phyloP scores from a whole-genome alignment of 2,329 filamentous ascomycete species.

The Delphinella strobiligena region DNA sequence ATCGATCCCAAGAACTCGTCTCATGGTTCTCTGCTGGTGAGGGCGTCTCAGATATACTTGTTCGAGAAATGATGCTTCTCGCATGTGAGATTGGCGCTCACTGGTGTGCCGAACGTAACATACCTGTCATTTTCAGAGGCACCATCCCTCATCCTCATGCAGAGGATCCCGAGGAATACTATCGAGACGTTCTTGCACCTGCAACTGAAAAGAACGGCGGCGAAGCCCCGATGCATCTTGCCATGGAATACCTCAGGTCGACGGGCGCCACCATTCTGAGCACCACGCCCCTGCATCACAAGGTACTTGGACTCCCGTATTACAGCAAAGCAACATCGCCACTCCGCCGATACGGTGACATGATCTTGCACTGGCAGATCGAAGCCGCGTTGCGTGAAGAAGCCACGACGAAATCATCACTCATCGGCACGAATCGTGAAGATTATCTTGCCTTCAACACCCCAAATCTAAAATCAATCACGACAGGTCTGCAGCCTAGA shows the following conservation, averaged over 20 bases:
- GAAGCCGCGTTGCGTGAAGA: conserved; percentile 49
- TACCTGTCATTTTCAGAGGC: conserved; percentile 40
- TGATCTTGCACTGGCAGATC: conserved; percentile 53
- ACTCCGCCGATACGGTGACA: conserved; percentile 47
- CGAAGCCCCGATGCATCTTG: conserved; percentile 23
- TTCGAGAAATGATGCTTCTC: conserved; percentile 43
- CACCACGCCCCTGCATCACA: conserved; percentile 37
- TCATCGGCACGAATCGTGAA: conserved; percentile 22
- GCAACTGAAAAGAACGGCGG: conserved; percentile 24
- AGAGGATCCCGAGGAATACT: conserved; percentile 14
- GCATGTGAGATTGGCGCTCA: conserved; percentile 38
- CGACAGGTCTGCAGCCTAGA: conserved; percentile 32
- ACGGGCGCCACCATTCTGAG: conserved; percentile 32
- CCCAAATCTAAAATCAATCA: conserved; percentile 35
- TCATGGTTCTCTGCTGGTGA: conserved; percentile 18
- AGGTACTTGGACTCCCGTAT: conserved; percentile 36
- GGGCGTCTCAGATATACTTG: conserved; percentile 17
- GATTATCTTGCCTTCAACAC: conserved; percentile 38
- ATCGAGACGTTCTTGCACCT: conserved; percentile 23
- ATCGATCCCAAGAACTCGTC: conserved; percentile 20
- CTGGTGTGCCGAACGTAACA: conserved; percentile 40
- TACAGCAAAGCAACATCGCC: conserved; percentile 51
- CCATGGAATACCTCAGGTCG: conserved; percentile 29
- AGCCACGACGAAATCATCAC: conserved; percentile 30
- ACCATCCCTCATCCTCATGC: conserved; percentile 14